phyloP scores from a whole-genome alignment of 2,329 filamentous ascomycete genomes.

The Fusarium newnesense region DNA sequence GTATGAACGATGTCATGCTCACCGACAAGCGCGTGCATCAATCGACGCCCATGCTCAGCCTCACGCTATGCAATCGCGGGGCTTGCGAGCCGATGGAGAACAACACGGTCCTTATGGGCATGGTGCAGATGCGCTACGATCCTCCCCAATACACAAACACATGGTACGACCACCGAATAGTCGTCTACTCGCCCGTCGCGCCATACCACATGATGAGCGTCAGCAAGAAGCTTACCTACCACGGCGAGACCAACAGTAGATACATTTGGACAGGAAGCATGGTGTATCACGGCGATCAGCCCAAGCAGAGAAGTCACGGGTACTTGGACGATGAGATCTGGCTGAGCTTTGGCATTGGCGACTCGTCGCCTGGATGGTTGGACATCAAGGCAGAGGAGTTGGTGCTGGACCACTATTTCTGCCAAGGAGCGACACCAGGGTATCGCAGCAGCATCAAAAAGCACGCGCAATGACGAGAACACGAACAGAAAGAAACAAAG shows the following conservation, averaged over 20 bases:
- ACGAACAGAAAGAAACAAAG: constrained; percentile 16
- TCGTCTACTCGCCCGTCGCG: constrained; percentile 32
- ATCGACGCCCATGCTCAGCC: constrained; percentile 40
- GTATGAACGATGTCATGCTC: constrained; percentile 40
- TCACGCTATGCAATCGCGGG: constrained; percentile 37
- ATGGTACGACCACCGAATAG: constrained; percentile 40
- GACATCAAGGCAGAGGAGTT: constrained; percentile 37
- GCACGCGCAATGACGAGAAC: constrained; percentile 29
- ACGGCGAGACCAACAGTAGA: constrained; percentile 36
- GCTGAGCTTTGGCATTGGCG: constrained; percentile 40
- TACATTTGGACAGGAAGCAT: constrained; percentile 41
- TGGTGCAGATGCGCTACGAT: constrained; percentile 42
- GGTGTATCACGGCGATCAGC: constrained; percentile 32
- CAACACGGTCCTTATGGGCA: constrained; percentile 37
- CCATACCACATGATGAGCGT: constrained; percentile 38
- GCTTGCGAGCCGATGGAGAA: constrained; percentile 27
- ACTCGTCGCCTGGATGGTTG: constrained; percentile 36
- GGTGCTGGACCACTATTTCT: constrained; percentile 36
- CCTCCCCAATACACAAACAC: constrained; percentile 34
- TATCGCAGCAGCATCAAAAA: constrained; percentile 25
- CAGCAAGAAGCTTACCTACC: constrained; percentile 39
- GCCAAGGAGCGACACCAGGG: constrained; percentile 17
- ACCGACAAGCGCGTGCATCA: constrained; percentile 35
- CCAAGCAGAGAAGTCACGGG: constrained; percentile 26
- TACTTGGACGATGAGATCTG: constrained; percentile 36